Evolutionary conservation across 208 protist species (phyloP).

Genomic region (Strigomonas oncopelti): DNA sequence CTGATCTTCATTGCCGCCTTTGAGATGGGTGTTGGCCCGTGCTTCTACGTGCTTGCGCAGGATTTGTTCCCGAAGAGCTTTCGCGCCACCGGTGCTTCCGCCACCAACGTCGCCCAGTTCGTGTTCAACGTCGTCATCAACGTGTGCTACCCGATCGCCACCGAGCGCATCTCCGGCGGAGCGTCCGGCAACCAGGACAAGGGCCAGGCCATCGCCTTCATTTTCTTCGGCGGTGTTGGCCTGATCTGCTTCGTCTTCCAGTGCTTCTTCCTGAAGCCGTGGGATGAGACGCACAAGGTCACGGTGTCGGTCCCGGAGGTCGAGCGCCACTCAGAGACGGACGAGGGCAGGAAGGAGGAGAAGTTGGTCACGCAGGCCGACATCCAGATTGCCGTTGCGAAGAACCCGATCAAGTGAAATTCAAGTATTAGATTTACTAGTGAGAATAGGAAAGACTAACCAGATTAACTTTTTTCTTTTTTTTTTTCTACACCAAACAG

Average conservation of each 20-base stretch:
- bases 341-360: slow-evolving; percentile 12
- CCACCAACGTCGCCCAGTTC: slow-evolving; percentile 70
- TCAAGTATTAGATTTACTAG: not conserved
- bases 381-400: not conserved
- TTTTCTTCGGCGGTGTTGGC: slow-evolving; percentile 76
- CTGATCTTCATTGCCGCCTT: slow-evolving; percentile 74
- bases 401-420: not conserved
- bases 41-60: slow-evolving; percentile 79
- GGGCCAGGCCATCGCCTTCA: slow-evolving; percentile 83
- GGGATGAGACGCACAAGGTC: slow-evolving; percentile 29
- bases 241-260: slow-evolving; percentile 67
- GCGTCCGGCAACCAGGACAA: slow-evolving; percentile 80
- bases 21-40: slow-evolving; percentile 72
- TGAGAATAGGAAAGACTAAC: not conserved
- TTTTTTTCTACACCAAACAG: slow-evolving; percentile 11
- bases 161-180: slow-evolving; percentile 74
- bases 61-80: slow-evolving; percentile 81
- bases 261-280: slow-evolving; percentile 75
- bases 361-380: not conserved
- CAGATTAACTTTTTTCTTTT: slow-evolving; percentile 1
- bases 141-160: slow-evolving; percentile 79
- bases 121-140: slow-evolving; percentile 89
- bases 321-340: slow-evolving; percentile 3
- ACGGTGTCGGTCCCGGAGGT: not conserved
- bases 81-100: slow-evolving; percentile 62